Evolutionary conservation across 2,329 filamentous ascomycete genomes (phyloP), one percentile per base, ranked within the genome.

Genomic region (Colletotrichum sp.): DNA sequence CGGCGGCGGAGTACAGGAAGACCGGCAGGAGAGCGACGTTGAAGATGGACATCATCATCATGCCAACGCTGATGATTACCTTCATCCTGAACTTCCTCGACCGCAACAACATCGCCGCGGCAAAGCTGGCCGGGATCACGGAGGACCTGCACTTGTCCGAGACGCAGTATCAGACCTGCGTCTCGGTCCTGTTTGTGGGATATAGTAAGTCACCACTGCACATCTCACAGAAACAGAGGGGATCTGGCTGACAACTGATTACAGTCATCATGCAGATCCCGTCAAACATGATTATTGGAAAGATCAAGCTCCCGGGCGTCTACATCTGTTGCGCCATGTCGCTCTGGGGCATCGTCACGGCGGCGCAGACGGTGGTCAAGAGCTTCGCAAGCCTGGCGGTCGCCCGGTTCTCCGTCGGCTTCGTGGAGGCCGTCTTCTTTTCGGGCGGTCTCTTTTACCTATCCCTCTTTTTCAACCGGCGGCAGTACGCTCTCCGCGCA

Each of bases 131-230:
- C 62, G 71, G 70, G 6, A 69, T 79, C 15, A 77, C 78, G 72
- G 64, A 79, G 18, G 77, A 79, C 36, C 69, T 79, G 28, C 73
- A 76, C 26, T 30, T 78, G 6, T 72, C 76, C 8, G 69, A 63
- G 34, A 75, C 72, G 49, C 44, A 84, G 71, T 84, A 84, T 28
- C 81, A 84, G 65, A 83, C 82, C 0, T 83, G 81, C 49, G 81
- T 84, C 30, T 84, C 82, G 1, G 81, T 84, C 24, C 79, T 84
- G 0, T 84, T 83, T 34, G 81, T 82, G 24, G 82, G 78, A 15
- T 80, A 80, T 32, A 76, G 36, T 32, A 66, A 52, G 63, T 30
- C 28, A 69, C 13, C 8, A 55, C 16, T 1, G 10, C 21, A 66
- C 16, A 28, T 15, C 18, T 57, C 18, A 18, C 24, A 26, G 9